Base-by-base conservation (phyloP, 306 rosid species). In the Prinsepia uniflora region DNA sequence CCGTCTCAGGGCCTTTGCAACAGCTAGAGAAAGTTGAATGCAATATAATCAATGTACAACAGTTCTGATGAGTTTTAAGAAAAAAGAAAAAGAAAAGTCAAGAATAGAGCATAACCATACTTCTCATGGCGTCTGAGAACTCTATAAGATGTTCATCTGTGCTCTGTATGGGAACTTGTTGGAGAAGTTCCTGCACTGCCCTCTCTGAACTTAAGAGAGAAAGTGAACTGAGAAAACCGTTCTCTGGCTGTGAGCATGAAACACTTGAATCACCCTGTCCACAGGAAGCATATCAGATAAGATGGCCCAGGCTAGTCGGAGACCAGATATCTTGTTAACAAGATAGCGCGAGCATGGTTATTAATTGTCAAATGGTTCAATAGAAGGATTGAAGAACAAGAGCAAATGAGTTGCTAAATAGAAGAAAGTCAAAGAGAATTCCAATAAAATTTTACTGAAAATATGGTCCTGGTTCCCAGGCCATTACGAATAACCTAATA, bases 61-160 rank as follows among this genome's bases (percentile, higher is more conserved):
- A 70, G 44, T 22, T 69, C 30, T 71, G 82, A 58, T 72, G 72
- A 79, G 19, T 46, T 43, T 5, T 34, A 59, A 13, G 3, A 30
- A 30, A 66, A 56, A 34, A 14, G 39, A 24, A 3, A 30, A 30
- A 66, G 46, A 19, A 14, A 53, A 10, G 0, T 68, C 56, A 65
- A 71, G 72, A 46, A 8, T 44, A n/a, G 63, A 84, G 76, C 57
- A 66, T 59, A 81, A 81, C 67, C 87, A 43, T 86, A 90, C 98
- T 90, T 89, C 97, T 86, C 86, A 94, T 83, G 63, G 98, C 86
- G 73, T 94, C 98, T n/a, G 98, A 91, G 81, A 94, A 94, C 79
- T 94, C 98, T 68, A 89, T 72, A 59, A 94, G 98, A 78, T 94
- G 95, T 46, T 94, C 97, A 79, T 94, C 96, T 12, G 86, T 81